Evolutionary conservation across 352 stramenopile species (phyloP).

Genomic region (Pythium inflatum): DNA sequence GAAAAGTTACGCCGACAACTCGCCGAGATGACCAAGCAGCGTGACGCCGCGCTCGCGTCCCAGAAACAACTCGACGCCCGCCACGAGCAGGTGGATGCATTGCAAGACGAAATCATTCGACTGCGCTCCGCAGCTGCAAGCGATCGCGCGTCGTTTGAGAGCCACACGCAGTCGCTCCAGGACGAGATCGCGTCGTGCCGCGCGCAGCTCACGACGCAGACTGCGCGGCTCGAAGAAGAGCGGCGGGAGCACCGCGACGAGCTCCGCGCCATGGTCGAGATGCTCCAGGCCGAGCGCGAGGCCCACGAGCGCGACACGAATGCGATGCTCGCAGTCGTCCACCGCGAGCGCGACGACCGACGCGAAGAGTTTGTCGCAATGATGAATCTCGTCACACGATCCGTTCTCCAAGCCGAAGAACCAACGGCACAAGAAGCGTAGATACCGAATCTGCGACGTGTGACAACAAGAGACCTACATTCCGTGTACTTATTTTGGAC

Average conservation of each 20-base stretch:
- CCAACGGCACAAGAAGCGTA: too few species aligned
- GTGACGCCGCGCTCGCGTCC: slow-evolving; percentile 1
- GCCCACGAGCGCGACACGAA: slow-evolving; percentile 5
- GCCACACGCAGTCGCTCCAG: neutral
- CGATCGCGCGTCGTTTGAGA: slow-evolving; percentile 7
- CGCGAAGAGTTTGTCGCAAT: slow-evolving; percentile 21
- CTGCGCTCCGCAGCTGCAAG: neutral
- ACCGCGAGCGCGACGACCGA: slow-evolving; percentile 15
- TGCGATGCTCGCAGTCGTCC: slow-evolving; percentile 9
- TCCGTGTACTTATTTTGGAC: too few species aligned
- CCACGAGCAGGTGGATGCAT: slow-evolving; percentile 9
- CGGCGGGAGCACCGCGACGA: slow-evolving; percentile 16
- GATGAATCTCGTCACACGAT: slow-evolving; percentile 25
- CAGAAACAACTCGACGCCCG: neutral
- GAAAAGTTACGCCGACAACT: neutral
- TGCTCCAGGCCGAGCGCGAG: slow-evolving; percentile 19
- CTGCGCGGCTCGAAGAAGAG: slow-evolving; percentile 6
- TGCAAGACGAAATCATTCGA: slow-evolving; percentile 19
- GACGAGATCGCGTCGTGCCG: slow-evolving; percentile 1
- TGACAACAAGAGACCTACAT: too few species aligned
- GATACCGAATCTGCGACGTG: too few species aligned
- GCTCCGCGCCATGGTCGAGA: slow-evolving; percentile 15
- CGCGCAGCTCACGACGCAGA: slow-evolving; percentile 4
- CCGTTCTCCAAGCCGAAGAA: slow-evolving; percentile 11
- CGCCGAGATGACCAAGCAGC: neutral